Conservation (phyloP, 108 stramenopile genomes). For the Skeletonema menzelii region DNA sequence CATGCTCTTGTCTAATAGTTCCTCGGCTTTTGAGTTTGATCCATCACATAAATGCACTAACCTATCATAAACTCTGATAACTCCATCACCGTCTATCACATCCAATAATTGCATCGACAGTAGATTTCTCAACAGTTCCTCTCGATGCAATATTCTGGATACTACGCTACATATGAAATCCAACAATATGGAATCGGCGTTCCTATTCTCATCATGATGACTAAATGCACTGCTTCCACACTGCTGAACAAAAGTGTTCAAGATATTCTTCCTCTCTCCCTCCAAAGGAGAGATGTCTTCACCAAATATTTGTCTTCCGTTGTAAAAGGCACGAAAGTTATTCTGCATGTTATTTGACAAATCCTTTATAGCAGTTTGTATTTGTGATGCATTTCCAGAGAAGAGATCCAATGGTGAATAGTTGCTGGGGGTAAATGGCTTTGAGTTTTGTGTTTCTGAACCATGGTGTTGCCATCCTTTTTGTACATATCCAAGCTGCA, state of each 20-base stretch:
- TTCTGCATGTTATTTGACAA: constrained; percentile 63
- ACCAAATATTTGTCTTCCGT: constrained; percentile 41
- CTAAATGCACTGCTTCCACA: background rate
- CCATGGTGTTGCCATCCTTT: constrained; percentile 54
- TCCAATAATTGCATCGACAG: constrained; percentile 61
- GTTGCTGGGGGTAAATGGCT: constrained; percentile 20
- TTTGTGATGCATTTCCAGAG: constrained; percentile 36
- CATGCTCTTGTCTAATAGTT: constrained; percentile 26
- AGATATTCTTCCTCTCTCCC: constrained; percentile 4
- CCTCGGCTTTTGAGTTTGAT: constrained; percentile 48
- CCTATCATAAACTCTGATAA: constrained; percentile 55
- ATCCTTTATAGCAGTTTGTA: constrained; percentile 37
- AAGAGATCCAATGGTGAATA: constrained; percentile 66
- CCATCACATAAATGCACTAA: constrained; percentile 55
- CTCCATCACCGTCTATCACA: constrained; percentile 73
- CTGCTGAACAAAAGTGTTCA: constrained; percentile 13
- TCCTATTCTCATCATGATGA: background rate
- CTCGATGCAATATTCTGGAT: constrained; percentile 30
- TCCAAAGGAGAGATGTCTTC: constrained; percentile 18
- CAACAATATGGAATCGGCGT: constrained; percentile 15
- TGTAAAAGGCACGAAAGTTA: constrained; percentile 57
- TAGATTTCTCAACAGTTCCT: constrained; percentile 44
- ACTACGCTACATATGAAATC: constrained; percentile 12
- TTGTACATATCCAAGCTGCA: constrained; percentile 33
- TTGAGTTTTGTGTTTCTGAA: background rate